These are phyloP conservation scores for Echeveria elegans DNA, from an alignment of 164 flowering plant genomes.

Conservation along the genomic window DNA sequence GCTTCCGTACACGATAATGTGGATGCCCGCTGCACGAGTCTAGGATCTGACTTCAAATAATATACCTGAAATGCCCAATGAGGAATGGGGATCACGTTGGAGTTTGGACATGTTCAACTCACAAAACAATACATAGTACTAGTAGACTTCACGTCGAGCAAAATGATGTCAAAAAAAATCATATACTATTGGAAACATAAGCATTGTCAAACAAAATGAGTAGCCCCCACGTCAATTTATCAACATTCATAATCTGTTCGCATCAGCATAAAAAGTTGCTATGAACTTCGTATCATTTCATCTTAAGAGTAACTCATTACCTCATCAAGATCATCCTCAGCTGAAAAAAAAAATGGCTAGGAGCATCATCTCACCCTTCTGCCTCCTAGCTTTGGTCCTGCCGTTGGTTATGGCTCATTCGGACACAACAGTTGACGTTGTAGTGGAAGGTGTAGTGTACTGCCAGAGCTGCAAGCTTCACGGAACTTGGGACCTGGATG, in stretches of 20 bases:
- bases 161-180: neutral
- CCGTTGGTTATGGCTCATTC: constrained; percentile 15
- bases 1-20: too few relatives aligned
- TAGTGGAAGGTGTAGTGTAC: constrained; percentile 73
- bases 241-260: neutral
- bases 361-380: constrained; percentile 19
- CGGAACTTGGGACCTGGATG: constrained; percentile 49
- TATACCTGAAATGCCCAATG: neutral
- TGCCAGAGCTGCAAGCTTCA: constrained; percentile 62
- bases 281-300: neutral
- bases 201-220: neutral
- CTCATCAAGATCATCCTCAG: constrained; percentile 3
- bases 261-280: neutral
- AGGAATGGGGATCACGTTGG: neutral
- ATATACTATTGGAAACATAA: neutral
- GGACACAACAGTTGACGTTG: constrained; percentile 28
- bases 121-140: neutral
- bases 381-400: constrained; percentile 29
- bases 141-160: neutral
- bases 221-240: neutral
- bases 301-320: neutral
- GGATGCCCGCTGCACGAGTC: too few relatives aligned
- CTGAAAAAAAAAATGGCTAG: constrained; percentile 29
- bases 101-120: neutral
- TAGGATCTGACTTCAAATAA: neutral